Evolutionary conservation across 2,329 filamentous ascomycete genomes (phyloP).

Genomic region (Emmonsiellopsis sp.): DNA sequence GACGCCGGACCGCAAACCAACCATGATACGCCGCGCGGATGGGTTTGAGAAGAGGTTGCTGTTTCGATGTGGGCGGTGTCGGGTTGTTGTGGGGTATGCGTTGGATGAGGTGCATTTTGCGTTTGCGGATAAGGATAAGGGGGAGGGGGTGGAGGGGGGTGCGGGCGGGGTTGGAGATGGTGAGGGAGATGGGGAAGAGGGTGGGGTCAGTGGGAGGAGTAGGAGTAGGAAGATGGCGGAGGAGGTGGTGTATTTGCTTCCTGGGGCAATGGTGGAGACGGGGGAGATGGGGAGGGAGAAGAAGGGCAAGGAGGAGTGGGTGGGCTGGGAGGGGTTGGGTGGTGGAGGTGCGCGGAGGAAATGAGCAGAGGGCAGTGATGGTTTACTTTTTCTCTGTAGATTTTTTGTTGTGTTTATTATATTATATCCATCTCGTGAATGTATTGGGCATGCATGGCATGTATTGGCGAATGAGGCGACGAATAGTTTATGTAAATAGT

Average conservation of each 20-base stretch:
- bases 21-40: slow-evolving; percentile 47
- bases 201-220: slow-evolving; percentile 13
- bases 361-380: not conserved
- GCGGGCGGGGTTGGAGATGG: slow-evolving; percentile 7
- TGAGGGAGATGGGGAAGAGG: slow-evolving; percentile 11
- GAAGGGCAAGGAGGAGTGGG: slow-evolving; percentile 28
- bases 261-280: slow-evolving; percentile 50
- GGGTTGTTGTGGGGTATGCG: slow-evolving; percentile 53
- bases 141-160: slow-evolving; percentile 8
- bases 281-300: slow-evolving; percentile 41
- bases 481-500: no score
- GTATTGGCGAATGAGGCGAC: no score
- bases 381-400: not conserved
- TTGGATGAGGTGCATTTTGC: slow-evolving; percentile 44
- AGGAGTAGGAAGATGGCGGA: slow-evolving; percentile 23
- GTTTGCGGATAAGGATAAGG: slow-evolving; percentile 6
- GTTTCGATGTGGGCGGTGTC: slow-evolving; percentile 52
- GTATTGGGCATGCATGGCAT: no score
- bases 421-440: no score
- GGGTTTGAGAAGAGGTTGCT: slow-evolving; percentile 59
- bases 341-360: not conserved
- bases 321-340: slow-evolving; percentile 15
- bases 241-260: slow-evolving; percentile 50
- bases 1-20: slow-evolving; percentile 37
- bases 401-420: not conserved